Conservation (phyloP, 2,329 filamentous ascomycete genomes). For the Talaromyces sp. region DNA sequence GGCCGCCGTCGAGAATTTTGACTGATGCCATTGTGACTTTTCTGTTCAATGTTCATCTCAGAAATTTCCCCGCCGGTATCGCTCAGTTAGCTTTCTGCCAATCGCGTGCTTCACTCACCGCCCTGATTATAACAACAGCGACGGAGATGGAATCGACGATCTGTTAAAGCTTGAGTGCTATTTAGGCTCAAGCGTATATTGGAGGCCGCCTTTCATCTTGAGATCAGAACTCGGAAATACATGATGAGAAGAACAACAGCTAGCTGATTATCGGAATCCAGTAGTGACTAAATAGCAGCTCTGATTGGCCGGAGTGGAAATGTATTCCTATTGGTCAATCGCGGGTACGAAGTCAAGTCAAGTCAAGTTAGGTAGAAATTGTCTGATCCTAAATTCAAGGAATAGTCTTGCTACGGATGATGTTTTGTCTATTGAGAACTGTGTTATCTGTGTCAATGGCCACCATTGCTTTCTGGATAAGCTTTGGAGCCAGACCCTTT, state of each 20-base stretch:
- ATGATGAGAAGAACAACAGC: not conserved
- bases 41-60: not conserved
- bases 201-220: not conserved
- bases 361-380: not conserved
- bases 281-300: not conserved
- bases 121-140: not conserved
- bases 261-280: too few relatives aligned
- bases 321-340: not conserved
- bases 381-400: not conserved
- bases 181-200: too few relatives aligned
- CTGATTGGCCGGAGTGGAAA: not conserved
- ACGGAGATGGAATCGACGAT: not conserved
- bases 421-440: not conserved
- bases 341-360: not conserved
- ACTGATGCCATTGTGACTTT: not conserved
- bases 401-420: not conserved
- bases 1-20: conserved; percentile 60
- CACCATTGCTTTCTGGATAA: too few relatives aligned
- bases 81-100: not conserved
- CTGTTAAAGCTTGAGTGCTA: not conserved
- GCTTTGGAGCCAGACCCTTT: not conserved
- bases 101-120: not conserved
- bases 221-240: not conserved
- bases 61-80: not conserved
- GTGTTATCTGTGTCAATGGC: too few relatives aligned